phyloP scores from a whole-genome alignment of 2,329 filamentous ascomycete species.

The Colletotrichum orbiculare region DNA sequence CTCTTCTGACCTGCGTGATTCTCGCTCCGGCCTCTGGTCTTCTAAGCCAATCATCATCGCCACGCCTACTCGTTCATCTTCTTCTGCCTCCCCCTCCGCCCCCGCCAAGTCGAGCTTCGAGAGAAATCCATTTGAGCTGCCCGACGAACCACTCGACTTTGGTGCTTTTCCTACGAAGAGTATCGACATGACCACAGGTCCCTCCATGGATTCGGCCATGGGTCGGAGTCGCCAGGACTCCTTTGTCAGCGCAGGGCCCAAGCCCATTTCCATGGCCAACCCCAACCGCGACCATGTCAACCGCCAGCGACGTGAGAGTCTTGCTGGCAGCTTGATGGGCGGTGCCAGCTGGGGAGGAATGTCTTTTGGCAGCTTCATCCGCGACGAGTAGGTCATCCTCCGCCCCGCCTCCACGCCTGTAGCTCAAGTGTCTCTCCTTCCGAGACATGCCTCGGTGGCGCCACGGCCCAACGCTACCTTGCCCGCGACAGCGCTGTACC shows the following conservation, averaged over 20 bases:
- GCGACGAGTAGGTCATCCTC: conserved; percentile 84
- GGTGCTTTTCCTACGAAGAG: conserved; percentile 41
- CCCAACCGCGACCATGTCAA: conserved; percentile 69
- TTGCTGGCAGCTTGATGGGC: conserved; percentile 74
- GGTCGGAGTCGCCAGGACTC: conserved; percentile 72
- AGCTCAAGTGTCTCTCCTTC: conserved; percentile 6
- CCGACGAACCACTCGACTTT: conserved; percentile 43
- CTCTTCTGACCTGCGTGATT: conserved; percentile 41
- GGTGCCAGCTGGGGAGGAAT: conserved; percentile 98
- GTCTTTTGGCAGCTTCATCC: conserved; percentile 95
- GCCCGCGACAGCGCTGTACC: background rate
- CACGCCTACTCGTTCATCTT: conserved; percentile 39
- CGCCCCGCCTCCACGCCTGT: conserved; percentile 39
- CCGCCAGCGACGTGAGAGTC: conserved; percentile 69
- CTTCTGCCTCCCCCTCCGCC: conserved; percentile 41
- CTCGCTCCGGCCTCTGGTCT: conserved; percentile 38
- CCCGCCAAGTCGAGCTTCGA: conserved; percentile 41
- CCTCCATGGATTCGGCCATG: conserved; percentile 67
- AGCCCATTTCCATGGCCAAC: conserved; percentile 75
- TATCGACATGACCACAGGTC: conserved; percentile 68
- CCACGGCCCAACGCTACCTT: conserved; percentile 5
- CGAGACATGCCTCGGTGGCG: conserved; percentile 9
- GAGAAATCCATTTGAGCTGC: conserved; percentile 41
- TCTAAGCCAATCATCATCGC: conserved; percentile 52
- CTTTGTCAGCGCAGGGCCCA: conserved; percentile 72